Evolutionary conservation across 768 basidiomycete species (phyloP).

Genomic region (Leccinum rimulosum): DNA sequence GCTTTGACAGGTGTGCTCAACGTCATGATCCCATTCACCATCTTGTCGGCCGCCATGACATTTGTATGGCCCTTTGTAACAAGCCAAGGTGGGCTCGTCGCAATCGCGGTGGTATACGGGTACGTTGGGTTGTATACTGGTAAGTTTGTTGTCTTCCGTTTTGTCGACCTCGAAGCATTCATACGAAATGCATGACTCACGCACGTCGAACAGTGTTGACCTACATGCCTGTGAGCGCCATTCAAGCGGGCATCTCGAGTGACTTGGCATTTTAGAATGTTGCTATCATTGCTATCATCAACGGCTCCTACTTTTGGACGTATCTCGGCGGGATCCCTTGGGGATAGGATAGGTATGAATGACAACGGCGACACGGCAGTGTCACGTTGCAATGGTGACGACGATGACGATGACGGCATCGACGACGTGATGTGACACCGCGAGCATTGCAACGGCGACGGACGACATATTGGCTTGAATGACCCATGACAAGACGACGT

Average conservation of each 20-base stretch:
- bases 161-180: not conserved
- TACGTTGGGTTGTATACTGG: conserved; percentile 66
- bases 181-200: too few species aligned
- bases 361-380: too few species aligned
- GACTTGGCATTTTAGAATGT: conserved; percentile 63
- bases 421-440: too few species aligned
- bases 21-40: conserved; percentile 62
- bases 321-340: conserved; percentile 47
- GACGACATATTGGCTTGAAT: too few species aligned
- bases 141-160: conserved; percentile 21
- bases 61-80: conserved; percentile 68
- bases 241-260: conserved; percentile 43
- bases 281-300: conserved; percentile 66
- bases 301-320: conserved; percentile 65
- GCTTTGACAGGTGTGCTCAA: conserved; percentile 56
- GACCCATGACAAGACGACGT: too few species aligned
- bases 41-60: conserved; percentile 56
- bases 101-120: conserved; percentile 64
- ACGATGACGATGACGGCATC: too few species aligned
- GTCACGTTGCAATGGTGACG: too few species aligned
- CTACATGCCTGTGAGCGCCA: conserved; percentile 61
- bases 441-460: too few species aligned
- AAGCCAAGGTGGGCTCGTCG: conserved; percentile 44
- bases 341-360: conserved; percentile 48
- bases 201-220: conserved; percentile 47